These are phyloP conservation scores for Tricholoma hemisulphureum DNA, from an alignment of 768 basidiomycete genomes.

Conservation along the genomic window DNA sequence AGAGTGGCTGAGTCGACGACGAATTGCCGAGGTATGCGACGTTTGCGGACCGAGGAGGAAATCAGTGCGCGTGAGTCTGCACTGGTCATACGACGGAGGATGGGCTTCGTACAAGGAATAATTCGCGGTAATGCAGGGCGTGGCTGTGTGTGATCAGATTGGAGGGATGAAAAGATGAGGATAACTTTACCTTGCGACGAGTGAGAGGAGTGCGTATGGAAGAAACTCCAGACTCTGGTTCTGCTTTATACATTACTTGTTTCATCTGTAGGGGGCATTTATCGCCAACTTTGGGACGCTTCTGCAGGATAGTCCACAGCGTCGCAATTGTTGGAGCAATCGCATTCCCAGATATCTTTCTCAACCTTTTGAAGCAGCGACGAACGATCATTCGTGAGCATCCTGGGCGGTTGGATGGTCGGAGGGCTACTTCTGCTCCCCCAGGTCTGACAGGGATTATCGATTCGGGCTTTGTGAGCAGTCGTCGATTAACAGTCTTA, in stretches of 20 bases:
- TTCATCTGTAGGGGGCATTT: background rate
- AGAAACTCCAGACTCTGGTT: too few species aligned
- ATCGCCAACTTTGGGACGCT: background rate
- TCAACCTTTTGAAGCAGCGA: background rate
- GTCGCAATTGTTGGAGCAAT: background rate
- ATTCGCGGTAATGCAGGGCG: slow-evolving; percentile 9
- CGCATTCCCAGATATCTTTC: background rate
- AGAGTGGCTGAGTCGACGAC: background rate
- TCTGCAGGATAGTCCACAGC: background rate
- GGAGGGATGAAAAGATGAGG: background rate
- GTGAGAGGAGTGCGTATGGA: background rate
- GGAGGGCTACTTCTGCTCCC: background rate
- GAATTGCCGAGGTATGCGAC: background rate
- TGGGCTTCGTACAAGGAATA: slow-evolving; percentile 8
- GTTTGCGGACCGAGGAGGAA: slow-evolving; percentile 3
- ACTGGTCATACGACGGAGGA: slow-evolving; percentile 14
- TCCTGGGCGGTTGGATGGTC: background rate
- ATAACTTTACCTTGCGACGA: background rate
- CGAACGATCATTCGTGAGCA: background rate
- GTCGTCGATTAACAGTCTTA: background rate
- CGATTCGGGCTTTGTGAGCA: background rate
- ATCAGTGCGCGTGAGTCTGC: slow-evolving; percentile 11
- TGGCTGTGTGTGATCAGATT: background rate
- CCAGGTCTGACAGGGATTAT: background rate
- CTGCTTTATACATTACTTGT: background rate